Percentiles rank a stretch among this genome's conserved stretches.
These are phyloP conservation scores for Psophocarpus tetragonolobus DNA, from an alignment of 306 rosid genomes.

Conservation along the genomic window DNA sequence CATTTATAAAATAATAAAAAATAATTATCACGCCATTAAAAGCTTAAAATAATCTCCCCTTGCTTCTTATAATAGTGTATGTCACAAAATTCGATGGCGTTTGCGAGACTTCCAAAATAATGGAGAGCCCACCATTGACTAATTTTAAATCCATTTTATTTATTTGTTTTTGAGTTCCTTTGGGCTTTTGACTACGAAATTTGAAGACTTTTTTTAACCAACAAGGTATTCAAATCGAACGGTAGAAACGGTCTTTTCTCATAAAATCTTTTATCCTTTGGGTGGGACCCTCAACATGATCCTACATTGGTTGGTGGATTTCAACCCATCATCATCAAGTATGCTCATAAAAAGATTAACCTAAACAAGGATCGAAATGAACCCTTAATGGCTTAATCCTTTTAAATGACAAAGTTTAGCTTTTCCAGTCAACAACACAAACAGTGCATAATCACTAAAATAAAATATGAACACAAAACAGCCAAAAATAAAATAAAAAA, in stretches of 20 bases:
- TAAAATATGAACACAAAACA: neutral
- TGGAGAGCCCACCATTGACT: conserved; percentile 44
- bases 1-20: neutral
- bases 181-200: conserved; percentile 38
- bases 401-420: conserved; percentile 37
- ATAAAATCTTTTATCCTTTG: conserved; percentile 9
- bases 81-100: conserved; percentile 36
- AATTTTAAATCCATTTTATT: conserved; percentile 12
- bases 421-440: conserved; percentile 34
- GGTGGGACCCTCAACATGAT: conserved; percentile 33
- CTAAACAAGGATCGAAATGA: neutral
- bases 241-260: conserved; percentile 26
- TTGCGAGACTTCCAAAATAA: conserved; percentile 35
- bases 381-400: conserved; percentile 9
- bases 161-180: conserved; percentile 9
- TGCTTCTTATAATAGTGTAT: conserved; percentile 20
- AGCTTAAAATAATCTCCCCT: conserved; percentile 16
- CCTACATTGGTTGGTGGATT: neutral
- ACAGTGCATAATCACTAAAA: neutral
- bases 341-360: neutral
- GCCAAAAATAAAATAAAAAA: neutral
- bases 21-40: neutral
- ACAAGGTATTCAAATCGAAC: conserved; percentile 30
- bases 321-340: neutral
- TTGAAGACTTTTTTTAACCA: conserved; percentile 21